These are phyloP conservation scores for Aspergillus candidus DNA, from an alignment of 2,329 filamentous ascomycete species.

Conservation along the genomic window DNA sequence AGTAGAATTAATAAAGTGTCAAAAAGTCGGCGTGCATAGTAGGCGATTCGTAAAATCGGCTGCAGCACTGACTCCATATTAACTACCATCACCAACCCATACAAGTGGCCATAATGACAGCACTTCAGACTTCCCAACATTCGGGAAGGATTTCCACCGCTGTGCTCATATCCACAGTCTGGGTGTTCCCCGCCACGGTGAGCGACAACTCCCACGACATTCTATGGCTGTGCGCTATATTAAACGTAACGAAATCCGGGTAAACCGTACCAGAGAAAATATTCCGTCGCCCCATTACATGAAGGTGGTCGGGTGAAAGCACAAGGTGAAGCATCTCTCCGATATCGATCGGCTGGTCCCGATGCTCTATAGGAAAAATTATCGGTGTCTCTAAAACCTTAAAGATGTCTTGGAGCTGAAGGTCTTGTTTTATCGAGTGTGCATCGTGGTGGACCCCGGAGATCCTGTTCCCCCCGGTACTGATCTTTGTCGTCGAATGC, in stretches of 20 bases:
- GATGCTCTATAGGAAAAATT: constrained; percentile 5
- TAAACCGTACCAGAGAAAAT: neutral
- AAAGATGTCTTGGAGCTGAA: constrained; percentile 8
- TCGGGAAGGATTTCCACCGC: too few relatives aligned
- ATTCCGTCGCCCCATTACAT: neutral
- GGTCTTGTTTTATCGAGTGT: neutral
- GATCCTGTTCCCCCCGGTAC: too few relatives aligned
- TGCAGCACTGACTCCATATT: too few relatives aligned
- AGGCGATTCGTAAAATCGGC: too few relatives aligned
- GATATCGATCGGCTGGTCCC: constrained; percentile 9
- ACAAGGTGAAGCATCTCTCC: constrained; percentile 13
- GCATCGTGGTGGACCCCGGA: neutral
- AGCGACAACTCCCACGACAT: constrained; percentile 9
- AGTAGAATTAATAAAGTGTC: too few relatives aligned
- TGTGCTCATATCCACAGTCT: too few relatives aligned
- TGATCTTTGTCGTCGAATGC: constrained; percentile 6
- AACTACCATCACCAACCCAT: too few relatives aligned
- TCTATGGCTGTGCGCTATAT: constrained; percentile 9
- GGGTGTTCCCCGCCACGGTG: constrained; percentile 9
- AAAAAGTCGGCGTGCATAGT: too few relatives aligned
- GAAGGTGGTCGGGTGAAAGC: constrained; percentile 7
- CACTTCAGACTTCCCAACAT: too few relatives aligned
- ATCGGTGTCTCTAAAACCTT: constrained; percentile 6
- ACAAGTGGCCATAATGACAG: too few relatives aligned
- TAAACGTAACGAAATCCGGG: constrained; percentile 16